Conservation (phyloP, 1,284 basidiomycete species). For the Puccinia coronata region DNA sequence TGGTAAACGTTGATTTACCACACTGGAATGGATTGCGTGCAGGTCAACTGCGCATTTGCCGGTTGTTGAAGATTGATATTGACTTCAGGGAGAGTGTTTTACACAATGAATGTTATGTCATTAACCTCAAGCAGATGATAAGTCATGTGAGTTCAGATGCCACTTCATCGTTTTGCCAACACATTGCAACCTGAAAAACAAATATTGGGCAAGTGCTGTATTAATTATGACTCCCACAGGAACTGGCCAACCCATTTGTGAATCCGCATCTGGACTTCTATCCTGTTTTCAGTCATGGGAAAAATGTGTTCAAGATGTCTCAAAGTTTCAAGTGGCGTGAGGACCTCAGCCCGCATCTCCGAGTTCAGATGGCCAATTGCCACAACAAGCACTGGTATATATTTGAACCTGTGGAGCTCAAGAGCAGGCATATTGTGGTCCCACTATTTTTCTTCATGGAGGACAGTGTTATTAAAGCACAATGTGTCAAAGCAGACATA, state of each 20-base stretch:
- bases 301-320: not conserved
- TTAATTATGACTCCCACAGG: not conserved
- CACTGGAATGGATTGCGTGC: not conserved
- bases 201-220: not conserved
- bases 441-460: not conserved
- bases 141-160: not conserved
- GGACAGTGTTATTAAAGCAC: not conserved
- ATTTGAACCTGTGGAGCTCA: not conserved
- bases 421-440: not conserved
- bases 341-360: not conserved
- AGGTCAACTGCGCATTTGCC: not conserved
- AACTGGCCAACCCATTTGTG: not conserved
- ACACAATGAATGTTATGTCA: not conserved
- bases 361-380: not conserved
- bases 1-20: not conserved
- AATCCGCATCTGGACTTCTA: not conserved
- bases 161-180: too few relatives aligned
- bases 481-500: not conserved
- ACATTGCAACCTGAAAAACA: not conserved
- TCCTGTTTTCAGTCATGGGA: not conserved
- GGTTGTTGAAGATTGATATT: not conserved
- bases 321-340: constrained; percentile 2
- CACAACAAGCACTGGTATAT: not conserved
- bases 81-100: not conserved
- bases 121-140: not conserved